Conservation (phyloP, 2,329 filamentous ascomycete genomes). For the Alternaria ethzedia region DNA sequence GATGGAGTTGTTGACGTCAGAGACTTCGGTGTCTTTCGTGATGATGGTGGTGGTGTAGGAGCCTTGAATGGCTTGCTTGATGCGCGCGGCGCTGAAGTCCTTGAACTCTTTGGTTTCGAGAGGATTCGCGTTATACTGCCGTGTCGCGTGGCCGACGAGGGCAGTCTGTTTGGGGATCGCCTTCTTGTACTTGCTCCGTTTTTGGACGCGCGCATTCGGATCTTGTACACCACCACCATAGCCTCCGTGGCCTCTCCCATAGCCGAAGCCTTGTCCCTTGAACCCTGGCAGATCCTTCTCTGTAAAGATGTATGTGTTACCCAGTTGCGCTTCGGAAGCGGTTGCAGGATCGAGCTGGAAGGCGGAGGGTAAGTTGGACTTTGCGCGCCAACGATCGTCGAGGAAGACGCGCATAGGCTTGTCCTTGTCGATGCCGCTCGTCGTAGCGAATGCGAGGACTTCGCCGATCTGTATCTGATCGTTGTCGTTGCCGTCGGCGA, state of each 20-base stretch:
- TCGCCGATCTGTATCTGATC: constrained; percentile 49
- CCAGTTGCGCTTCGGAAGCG: constrained; percentile 64
- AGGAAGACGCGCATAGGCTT: constrained; percentile 71
- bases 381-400: constrained; percentile 66
- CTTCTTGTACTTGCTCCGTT: constrained; percentile 44
- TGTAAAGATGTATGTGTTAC: constrained; percentile 90
- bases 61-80: constrained; percentile 55
- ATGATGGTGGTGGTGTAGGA: constrained; percentile 39
- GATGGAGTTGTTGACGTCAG: constrained; percentile 33
- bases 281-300: constrained; percentile 90
- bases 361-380: constrained; percentile 81
- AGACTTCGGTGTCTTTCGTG: constrained; percentile 32
- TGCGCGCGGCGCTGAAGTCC: constrained; percentile 50
- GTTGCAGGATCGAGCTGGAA: constrained; percentile 74
- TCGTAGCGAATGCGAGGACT: constrained; percentile 36
- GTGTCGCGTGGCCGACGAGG: constrained; percentile 66
- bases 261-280: constrained; percentile 48
- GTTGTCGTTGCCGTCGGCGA: constrained; percentile 45
- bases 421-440: constrained; percentile 34
- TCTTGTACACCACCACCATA: constrained; percentile 36
- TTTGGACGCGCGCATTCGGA: constrained; percentile 41
- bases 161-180: constrained; percentile 56
- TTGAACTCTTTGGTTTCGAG: constrained; percentile 53
- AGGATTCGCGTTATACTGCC: constrained; percentile 60
- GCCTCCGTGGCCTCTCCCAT: constrained; percentile 25